Conservation (phyloP, 805 yeast species). For the Saturnispora hagleri region DNA sequence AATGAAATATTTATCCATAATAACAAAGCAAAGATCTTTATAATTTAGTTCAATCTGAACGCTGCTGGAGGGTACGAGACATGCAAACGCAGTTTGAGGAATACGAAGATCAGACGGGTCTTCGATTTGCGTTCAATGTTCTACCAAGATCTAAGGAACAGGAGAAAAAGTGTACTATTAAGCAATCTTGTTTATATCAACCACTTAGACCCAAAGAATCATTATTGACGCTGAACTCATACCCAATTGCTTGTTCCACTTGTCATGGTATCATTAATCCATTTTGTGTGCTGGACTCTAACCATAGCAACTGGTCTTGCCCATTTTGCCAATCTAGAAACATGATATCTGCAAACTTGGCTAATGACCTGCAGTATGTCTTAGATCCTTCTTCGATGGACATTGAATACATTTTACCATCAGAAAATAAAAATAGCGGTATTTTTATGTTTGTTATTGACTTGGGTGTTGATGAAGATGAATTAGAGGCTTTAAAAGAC, state of each 20-base stretch:
- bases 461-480: conserved; percentile 42
- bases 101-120: conserved; percentile 64
- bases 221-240: conserved; percentile 29
- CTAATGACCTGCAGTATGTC: conserved; percentile 28
- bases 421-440: conserved; percentile 23
- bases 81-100: conserved; percentile 32
- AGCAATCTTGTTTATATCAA: conserved; percentile 49
- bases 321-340: conserved; percentile 46
- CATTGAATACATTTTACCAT: conserved; percentile 38
- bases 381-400: conserved; percentile 35
- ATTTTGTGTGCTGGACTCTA: conserved; percentile 31
- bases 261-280: conserved; percentile 51
- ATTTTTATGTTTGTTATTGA: conserved; percentile 50
- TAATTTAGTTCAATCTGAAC: neutral
- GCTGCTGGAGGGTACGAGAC: neutral
- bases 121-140: conserved; percentile 66
- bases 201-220: conserved; percentile 43
- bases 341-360: conserved; percentile 24
- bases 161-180: conserved; percentile 42
- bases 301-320: conserved; percentile 40
- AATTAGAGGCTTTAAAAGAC: conserved; percentile 40
- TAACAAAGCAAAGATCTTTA: neutral
- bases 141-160: conserved; percentile 48
- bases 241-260: conserved; percentile 41
- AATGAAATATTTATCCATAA: neutral